Conservation (phyloP, 2,329 filamentous ascomycete species). For the Colletotrichum sp. region DNA sequence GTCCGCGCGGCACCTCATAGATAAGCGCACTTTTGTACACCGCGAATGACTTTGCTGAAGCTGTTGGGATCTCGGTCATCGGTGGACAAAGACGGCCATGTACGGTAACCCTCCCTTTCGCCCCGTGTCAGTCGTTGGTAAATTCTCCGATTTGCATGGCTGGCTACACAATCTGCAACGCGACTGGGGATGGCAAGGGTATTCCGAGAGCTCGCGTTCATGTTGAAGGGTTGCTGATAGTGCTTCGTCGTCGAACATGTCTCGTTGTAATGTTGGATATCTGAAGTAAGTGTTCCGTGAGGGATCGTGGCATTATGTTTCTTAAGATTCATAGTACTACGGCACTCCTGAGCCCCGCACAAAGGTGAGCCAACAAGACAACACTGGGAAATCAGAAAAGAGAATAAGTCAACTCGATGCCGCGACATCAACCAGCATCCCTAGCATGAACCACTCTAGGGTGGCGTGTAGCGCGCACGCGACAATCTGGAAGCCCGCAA, state of each 20-base stretch:
- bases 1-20: background rate
- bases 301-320: background rate
- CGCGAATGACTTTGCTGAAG: background rate
- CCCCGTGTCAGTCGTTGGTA: background rate
- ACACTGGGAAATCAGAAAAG: background rate
- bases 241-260: background rate
- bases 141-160: background rate
- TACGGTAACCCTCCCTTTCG: background rate
- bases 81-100: background rate
- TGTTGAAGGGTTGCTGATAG: background rate
- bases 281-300: accelerated
- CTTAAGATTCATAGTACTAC: accelerated
- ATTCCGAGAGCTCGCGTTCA: background rate
- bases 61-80: background rate
- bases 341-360: accelerated
- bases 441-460: background rate
- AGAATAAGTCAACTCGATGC: background rate
- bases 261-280: accelerated
- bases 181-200: background rate
- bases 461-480: background rate
- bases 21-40: background rate
- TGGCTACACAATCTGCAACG: background rate
- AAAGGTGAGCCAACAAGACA: background rate
- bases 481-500: background rate
- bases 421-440: background rate